A percentile compares a stretch with the other conserved stretches of the same genome.
Conservation (phyloP, 768 basidiomycete species). For the Tephrocybe sp. region DNA sequence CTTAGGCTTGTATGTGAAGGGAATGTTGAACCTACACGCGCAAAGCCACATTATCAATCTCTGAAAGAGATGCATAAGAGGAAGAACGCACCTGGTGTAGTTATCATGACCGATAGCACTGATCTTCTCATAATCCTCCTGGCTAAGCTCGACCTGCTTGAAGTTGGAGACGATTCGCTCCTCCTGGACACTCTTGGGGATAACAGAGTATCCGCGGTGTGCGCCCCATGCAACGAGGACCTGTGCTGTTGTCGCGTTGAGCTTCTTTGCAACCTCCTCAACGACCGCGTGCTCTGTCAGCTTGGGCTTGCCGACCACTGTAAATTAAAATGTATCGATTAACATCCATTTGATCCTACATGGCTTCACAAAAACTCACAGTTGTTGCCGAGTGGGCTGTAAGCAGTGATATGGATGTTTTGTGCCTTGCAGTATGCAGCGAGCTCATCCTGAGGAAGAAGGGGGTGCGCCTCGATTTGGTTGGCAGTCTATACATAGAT, state of each 20-base stretch:
- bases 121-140: conserved; percentile 66
- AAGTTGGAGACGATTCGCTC: conserved; percentile 76
- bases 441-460: conserved; percentile 73
- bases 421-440: conserved; percentile 66
- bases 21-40: conserved; percentile 57
- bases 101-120: conserved; percentile 46
- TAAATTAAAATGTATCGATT: not conserved
- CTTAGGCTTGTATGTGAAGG: conserved; percentile 50
- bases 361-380: conserved; percentile 34
- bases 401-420: conserved; percentile 64
- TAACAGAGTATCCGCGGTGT: conserved; percentile 74
- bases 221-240: conserved; percentile 82
- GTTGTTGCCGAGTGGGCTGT: conserved; percentile 81
- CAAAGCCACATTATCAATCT: not conserved
- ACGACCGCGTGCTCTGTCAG: conserved; percentile 68
- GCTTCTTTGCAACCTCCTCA: conserved; percentile 56
- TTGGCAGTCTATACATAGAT: conserved; percentile 47
- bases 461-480: conserved; percentile 84
- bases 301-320: conserved; percentile 59
- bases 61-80: not conserved
- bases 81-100: conserved; percentile 33
- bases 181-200: conserved; percentile 79
- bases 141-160: conserved; percentile 63
- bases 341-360: not conserved
- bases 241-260: conserved; percentile 71